A percentile compares a stretch with the other conserved stretches of the same genome.
Conservation (phyloP, 768 basidiomycete genomes). For the Rhodocollybia butyracea region DNA sequence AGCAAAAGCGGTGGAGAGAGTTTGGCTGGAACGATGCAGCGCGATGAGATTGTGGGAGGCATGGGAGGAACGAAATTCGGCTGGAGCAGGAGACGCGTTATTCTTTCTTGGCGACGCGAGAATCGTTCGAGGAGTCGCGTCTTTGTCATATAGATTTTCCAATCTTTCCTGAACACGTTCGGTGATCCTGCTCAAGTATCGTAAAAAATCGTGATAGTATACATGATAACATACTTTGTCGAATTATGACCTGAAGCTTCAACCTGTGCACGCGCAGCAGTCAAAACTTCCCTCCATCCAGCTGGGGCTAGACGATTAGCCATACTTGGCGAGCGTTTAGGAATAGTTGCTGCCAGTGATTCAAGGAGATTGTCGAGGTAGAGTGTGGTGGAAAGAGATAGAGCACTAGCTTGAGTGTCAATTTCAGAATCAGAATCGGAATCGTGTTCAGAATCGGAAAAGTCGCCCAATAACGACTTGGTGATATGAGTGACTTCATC, state of each 20-base stretch:
- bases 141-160: slow-evolving; percentile 22
- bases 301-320: slow-evolving; percentile 63
- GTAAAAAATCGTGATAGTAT: background rate
- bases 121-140: background rate
- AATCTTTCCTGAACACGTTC: slow-evolving; percentile 25
- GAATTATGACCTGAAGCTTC: slow-evolving; percentile 23
- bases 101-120: background rate
- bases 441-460: background rate
- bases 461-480: background rate
- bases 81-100: background rate
- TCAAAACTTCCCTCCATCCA: slow-evolving; percentile 62
- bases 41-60: background rate
- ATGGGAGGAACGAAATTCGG: background rate
- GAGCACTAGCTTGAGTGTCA: slow-evolving; percentile 23
- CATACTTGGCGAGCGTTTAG: slow-evolving; percentile 52
- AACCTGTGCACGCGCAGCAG: slow-evolving; percentile 32
- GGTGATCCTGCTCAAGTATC: slow-evolving; percentile 15
- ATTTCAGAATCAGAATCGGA: slow-evolving; percentile 12
- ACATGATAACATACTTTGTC: slow-evolving; percentile 18
- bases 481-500: slow-evolving; percentile 62
- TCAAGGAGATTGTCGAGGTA: slow-evolving; percentile 52
- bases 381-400: slow-evolving; percentile 41
- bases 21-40: background rate
- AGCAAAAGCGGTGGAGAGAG: background rate
- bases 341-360: slow-evolving; percentile 52